Evolutionary conservation across 177 flowering plant genomes (phyloP).

Genomic region (Vitis hybrid): DNA sequence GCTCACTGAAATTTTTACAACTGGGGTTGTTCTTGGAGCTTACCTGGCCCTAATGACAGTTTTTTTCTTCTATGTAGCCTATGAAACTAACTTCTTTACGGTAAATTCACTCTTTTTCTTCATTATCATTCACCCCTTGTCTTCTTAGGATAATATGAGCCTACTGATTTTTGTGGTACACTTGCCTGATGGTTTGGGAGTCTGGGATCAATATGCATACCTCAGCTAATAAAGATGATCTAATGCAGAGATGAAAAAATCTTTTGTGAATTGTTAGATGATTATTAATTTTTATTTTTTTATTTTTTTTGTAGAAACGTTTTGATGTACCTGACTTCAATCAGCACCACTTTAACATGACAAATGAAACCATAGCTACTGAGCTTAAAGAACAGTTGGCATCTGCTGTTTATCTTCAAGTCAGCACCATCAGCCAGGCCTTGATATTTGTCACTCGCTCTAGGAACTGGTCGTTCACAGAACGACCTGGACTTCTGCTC

Average conservation of each 20-base stretch:
- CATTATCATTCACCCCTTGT: neutral
- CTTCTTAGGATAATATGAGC: neutral
- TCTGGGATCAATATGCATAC: neutral
- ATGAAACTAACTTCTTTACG: slow-evolving; percentile 64
- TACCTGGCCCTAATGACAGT: slow-evolving; percentile 78
- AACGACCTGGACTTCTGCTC: slow-evolving; percentile 78
- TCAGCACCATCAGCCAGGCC: slow-evolving; percentile 83
- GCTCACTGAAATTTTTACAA: slow-evolving; percentile 73
- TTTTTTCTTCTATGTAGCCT: slow-evolving; percentile 63
- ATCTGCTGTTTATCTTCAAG: slow-evolving; percentile 84
- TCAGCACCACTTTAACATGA: slow-evolving; percentile 13
- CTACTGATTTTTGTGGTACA: neutral
- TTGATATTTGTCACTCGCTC: slow-evolving; percentile 86
- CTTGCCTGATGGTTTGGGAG: neutral
- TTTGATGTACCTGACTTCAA: slow-evolving; percentile 36
- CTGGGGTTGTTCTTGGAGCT: slow-evolving; percentile 74
- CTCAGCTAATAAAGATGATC: neutral
- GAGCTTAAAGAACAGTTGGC: slow-evolving; percentile 35
- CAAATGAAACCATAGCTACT: neutral
- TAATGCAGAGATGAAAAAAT: neutral
- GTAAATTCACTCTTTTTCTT: slow-evolving; percentile 30
- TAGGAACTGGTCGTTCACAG: slow-evolving; percentile 67
- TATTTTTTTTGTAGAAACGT: slow-evolving; percentile 22
- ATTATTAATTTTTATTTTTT: neutral
- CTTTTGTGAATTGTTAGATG: neutral